phyloP scores from a whole-genome alignment of 257 asterid species.

The Lantana camara region DNA sequence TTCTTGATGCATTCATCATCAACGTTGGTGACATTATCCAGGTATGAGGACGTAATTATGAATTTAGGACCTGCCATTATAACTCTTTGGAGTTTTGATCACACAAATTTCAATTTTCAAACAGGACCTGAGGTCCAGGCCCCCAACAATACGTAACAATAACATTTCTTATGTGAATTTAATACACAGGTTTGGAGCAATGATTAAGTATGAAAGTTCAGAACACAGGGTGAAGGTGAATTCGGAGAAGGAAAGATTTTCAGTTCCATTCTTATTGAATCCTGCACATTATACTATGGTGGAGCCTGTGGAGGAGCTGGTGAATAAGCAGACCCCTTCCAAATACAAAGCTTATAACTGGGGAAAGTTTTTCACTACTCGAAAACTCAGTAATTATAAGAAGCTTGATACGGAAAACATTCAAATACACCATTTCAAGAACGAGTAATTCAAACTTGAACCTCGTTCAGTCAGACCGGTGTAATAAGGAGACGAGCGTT shows the following conservation, averaged over 20 bases:
- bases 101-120: too few relatives aligned
- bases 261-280: not conserved
- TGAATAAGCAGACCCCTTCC: slow-evolving; percentile 33
- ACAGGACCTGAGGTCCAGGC: too few relatives aligned
- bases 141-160: too few relatives aligned
- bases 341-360: slow-evolving; percentile 47
- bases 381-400: slow-evolving; percentile 51
- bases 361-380: slow-evolving; percentile 42
- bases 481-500: too few relatives aligned
- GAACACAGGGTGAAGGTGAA: not conserved
- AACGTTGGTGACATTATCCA: slow-evolving; percentile 59
- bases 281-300: not conserved
- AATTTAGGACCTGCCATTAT: too few relatives aligned
- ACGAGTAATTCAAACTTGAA: too few relatives aligned
- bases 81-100: too few relatives aligned
- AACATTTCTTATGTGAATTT: too few relatives aligned
- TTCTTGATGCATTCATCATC: slow-evolving; percentile 42
- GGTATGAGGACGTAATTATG: too few relatives aligned
- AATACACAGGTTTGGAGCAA: not conserved
- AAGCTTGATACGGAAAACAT: slow-evolving; percentile 52
- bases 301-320: not conserved
- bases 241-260: not conserved
- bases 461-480: too few relatives aligned
- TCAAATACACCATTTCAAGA: slow-evolving; percentile 56
- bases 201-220: not conserved